Evolutionary conservation across 116 monocot genomes (phyloP).

Genomic region (Posidonia oceanica): DNA sequence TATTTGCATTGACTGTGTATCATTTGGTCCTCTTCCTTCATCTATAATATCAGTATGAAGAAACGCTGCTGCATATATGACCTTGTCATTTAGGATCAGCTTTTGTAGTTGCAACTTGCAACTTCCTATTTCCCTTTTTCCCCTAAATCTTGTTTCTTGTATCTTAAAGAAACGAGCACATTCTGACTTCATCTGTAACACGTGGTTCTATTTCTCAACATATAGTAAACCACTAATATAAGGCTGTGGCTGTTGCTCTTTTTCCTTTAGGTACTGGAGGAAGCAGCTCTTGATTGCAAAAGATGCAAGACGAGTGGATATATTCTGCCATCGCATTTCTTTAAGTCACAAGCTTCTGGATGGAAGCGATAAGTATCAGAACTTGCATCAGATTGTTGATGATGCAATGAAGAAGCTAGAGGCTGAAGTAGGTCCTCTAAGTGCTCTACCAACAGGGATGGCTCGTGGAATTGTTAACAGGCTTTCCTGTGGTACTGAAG

Average conservation of each 20-base stretch:
- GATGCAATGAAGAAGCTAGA: conserved; percentile 56
- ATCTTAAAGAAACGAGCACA: too few species aligned
- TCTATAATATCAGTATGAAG: too few species aligned
- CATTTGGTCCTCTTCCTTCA: too few species aligned
- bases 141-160: too few species aligned
- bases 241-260: not conserved
- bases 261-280: conserved; percentile 44
- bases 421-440: conserved; percentile 58
- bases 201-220: too few species aligned
- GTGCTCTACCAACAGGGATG: conserved; percentile 33
- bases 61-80: too few species aligned
- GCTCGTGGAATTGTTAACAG: conserved; percentile 69
- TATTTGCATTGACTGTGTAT: too few species aligned
- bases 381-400: conserved; percentile 57
- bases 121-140: too few species aligned
- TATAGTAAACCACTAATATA: too few species aligned
- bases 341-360: conserved; percentile 55
- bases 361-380: conserved; percentile 37
- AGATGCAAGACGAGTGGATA: conserved; percentile 65
- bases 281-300: conserved; percentile 62
- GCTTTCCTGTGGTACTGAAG: conserved; percentile 58
- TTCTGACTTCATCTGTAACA: too few species aligned
- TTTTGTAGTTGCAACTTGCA: too few species aligned
- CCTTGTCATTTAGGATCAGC: too few species aligned
- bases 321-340: conserved; percentile 51